Percentiles rank a stretch among this genome's conserved stretches.
phyloP scores from a whole-genome alignment of 257 asterid species.

The Paulownia fortunei region DNA sequence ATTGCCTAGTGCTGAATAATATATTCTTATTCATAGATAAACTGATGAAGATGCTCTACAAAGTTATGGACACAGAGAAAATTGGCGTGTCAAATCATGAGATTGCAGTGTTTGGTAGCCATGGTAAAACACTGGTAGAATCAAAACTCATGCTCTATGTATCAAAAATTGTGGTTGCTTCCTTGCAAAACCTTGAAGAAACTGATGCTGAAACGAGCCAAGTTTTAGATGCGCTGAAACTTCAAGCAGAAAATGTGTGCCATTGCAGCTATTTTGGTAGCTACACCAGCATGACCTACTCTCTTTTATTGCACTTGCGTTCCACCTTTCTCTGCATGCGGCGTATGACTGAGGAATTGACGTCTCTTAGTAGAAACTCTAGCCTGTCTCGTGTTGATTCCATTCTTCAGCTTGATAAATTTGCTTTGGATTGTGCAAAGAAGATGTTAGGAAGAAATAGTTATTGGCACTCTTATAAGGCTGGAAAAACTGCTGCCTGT shows the following conservation, averaged over 20 bases:
- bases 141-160: constrained; percentile 53
- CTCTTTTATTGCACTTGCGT: constrained; percentile 56
- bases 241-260: constrained; percentile 53
- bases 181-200: constrained; percentile 55
- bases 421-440: constrained; percentile 51
- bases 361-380: constrained; percentile 22
- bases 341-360: constrained; percentile 37
- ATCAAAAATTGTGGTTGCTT: constrained; percentile 53
- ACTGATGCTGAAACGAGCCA: constrained; percentile 42
- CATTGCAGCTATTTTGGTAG: constrained; percentile 43
- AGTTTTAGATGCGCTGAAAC: constrained; percentile 52
- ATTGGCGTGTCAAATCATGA: constrained; percentile 32
- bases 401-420: constrained; percentile 51
- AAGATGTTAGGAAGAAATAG: constrained; percentile 49
- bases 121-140: constrained; percentile 21
- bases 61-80: constrained; percentile 34
- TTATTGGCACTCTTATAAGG: constrained; percentile 72
- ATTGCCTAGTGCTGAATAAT: constrained; percentile 56
- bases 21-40: constrained; percentile 50
- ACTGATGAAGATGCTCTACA: constrained; percentile 45
- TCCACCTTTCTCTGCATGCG: constrained; percentile 38
- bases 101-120: constrained; percentile 33
- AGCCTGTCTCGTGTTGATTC: constrained; percentile 37
- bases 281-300: constrained; percentile 45
- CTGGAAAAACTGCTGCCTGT: constrained; percentile 76